Conservation (phyloP, 495 filamentous ascomycete species). For the Pseudoneurospora amorphoporcata region DNA sequence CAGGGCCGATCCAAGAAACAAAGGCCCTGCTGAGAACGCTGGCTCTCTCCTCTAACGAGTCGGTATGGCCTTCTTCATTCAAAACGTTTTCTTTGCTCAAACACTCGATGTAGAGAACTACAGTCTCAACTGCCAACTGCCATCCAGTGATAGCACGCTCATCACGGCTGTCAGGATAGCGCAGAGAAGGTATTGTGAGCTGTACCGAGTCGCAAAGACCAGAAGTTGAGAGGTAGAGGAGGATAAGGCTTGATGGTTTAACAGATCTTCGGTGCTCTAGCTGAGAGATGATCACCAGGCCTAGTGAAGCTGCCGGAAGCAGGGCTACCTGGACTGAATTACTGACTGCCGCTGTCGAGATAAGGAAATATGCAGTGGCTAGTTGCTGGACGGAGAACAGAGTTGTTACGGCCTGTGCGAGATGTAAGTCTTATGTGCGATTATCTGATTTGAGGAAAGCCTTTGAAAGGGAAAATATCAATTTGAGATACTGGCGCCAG, state of each 20-base stretch:
- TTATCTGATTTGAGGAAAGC: background rate
- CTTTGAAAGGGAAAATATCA: background rate
- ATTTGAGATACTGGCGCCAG: background rate
- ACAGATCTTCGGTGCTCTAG: slow-evolving; percentile 3
- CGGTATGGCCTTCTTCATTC: background rate
- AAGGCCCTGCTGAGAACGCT: slow-evolving; percentile 31
- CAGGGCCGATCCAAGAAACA: slow-evolving; percentile 53
- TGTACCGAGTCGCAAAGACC: slow-evolving; percentile 4
- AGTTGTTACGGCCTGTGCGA: background rate
- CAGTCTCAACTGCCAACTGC: slow-evolving; percentile 4
- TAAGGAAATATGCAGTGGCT: background rate
- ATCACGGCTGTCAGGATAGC: background rate
- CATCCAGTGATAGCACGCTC: background rate
- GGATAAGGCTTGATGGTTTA: slow-evolving; percentile 7
- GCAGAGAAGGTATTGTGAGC: slow-evolving; percentile 3
- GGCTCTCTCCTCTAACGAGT: slow-evolving; percentile 37
- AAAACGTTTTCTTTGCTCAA: background rate
- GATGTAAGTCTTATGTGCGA: background rate
- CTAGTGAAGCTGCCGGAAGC: background rate
- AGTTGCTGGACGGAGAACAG: background rate
- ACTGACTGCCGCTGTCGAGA: background rate
- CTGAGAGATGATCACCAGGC: background rate
- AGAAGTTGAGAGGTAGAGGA: slow-evolving; percentile 7
- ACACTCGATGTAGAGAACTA: slow-evolving; percentile 6
- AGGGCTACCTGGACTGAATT: background rate